Evolutionary conservation across 768 basidiomycete genomes (phyloP).

Genomic region (Mycena chlorophos): DNA sequence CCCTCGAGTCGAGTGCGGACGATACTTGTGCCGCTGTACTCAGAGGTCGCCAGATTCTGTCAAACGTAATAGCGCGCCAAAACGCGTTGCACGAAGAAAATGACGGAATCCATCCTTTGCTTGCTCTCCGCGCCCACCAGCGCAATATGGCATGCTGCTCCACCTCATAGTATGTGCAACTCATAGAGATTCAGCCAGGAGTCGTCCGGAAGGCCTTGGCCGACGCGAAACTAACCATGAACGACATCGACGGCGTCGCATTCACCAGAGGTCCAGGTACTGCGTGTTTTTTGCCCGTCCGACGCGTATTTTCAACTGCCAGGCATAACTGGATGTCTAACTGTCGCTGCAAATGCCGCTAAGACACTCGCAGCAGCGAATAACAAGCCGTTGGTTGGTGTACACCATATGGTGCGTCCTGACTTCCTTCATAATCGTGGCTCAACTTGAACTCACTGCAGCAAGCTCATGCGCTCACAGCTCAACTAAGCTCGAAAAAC

Average conservation of each 20-base stretch:
- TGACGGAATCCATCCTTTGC: slow-evolving; percentile 79
- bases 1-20: slow-evolving; percentile 87
- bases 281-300: slow-evolving; percentile 5
- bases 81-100: slow-evolving; percentile 59
- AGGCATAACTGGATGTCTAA: slow-evolving; percentile 83
- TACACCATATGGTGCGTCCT: slow-evolving; percentile 87
- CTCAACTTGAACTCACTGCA: slow-evolving; percentile 30
- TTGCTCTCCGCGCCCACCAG: slow-evolving; percentile 78
- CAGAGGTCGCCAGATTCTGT: slow-evolving; percentile 67
- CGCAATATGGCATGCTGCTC: slow-evolving; percentile 60
- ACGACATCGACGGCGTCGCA: slow-evolving; percentile 81
- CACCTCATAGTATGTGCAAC: neutral
- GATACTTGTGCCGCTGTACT: slow-evolving; percentile 93
- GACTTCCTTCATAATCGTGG: neutral
- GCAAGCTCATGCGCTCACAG: slow-evolving; percentile 93
- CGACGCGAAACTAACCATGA: slow-evolving; percentile 59
- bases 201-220: slow-evolving; percentile 68
- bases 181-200: slow-evolving; percentile 70
- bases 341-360: slow-evolving; percentile 79
- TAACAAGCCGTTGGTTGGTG: slow-evolving; percentile 80
- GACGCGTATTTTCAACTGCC: neutral
- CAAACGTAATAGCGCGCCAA: slow-evolving; percentile 88
- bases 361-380: slow-evolving; percentile 78
- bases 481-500: slow-evolving; percentile 59
- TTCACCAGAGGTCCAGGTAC: slow-evolving; percentile 87